These are phyloP conservation scores for Raphanus hybrid DNA, from an alignment of 441 rosid species.

Conservation along the genomic window DNA sequence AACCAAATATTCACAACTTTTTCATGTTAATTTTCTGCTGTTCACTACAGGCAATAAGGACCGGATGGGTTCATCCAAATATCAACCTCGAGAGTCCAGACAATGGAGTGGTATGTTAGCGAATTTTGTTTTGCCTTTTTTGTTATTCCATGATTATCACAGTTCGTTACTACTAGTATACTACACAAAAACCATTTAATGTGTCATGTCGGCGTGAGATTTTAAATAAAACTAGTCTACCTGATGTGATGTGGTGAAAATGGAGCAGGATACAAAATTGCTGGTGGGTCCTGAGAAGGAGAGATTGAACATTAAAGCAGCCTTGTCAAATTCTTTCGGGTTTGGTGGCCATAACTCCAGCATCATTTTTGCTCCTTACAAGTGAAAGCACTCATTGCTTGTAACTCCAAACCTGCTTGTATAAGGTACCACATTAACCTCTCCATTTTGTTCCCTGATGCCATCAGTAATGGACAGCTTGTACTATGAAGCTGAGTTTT, in stretches of 20 bases:
- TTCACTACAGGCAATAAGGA: conserved; percentile 77
- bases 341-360: conserved; percentile 99
- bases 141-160: not conserved
- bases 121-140: not conserved
- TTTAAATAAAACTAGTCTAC: no score
- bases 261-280: conserved; percentile 67
- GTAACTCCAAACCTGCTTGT: conserved; percentile 38
- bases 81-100: conserved; percentile 93
- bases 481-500: no score
- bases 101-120: conserved; percentile 51
- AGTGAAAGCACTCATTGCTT: conserved; percentile 48
- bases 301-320: conserved; percentile 79
- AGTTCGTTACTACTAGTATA: not conserved
- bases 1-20: not conserved
- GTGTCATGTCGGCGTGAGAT: no score
- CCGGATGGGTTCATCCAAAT: conserved; percentile 99
- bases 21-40: conserved; percentile 21
- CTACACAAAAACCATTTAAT: conserved; percentile 16
- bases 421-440: conserved; percentile 46
- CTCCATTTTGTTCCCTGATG: not conserved
- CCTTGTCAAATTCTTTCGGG: conserved; percentile 94
- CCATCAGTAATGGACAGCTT: conserved; percentile 8
- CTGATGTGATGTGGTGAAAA: conserved; percentile 10
- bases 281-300: conserved; percentile 95
- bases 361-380: conserved; percentile 88